phyloP scores from a whole-genome alignment of 2,329 filamentous ascomycete genomes.

The Fusarium dlaminii region DNA sequence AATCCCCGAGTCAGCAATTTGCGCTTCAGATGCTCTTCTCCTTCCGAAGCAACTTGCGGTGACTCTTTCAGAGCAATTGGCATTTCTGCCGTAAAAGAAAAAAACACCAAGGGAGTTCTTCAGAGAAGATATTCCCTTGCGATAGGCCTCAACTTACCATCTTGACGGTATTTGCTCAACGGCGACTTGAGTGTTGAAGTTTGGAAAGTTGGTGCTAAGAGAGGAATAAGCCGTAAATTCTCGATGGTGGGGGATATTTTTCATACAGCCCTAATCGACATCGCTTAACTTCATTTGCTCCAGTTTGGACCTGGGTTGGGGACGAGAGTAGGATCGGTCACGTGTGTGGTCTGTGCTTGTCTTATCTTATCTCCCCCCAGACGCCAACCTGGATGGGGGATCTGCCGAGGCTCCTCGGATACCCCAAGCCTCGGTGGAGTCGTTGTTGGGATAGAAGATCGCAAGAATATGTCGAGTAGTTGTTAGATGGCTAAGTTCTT shows the following conservation, averaged over 20 bases:
- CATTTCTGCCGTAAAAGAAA: constrained; percentile 54
- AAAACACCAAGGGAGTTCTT: constrained; percentile 39
- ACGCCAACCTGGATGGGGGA: constrained; percentile 17
- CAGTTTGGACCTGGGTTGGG: constrained; percentile 49
- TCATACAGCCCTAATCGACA: constrained; percentile 53
- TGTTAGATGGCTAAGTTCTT: neutral
- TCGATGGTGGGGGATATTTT: constrained; percentile 52
- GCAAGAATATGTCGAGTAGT: neutral
- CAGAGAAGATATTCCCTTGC: constrained; percentile 22
- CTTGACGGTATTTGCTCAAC: constrained; percentile 66
- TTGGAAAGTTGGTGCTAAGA: constrained; percentile 47
- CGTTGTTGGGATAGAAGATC: constrained; percentile 1
- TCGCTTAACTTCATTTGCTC: constrained; percentile 30
- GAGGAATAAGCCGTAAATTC: constrained; percentile 43
- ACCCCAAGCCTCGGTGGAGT: constrained; percentile 19
- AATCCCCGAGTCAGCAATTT: constrained; percentile 98
- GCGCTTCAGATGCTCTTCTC: constrained; percentile 85
- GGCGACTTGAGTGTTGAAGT: constrained; percentile 51
- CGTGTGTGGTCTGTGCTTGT: no score
- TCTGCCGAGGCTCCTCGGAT: constrained; percentile 41
- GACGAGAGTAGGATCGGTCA: constrained; percentile 49
- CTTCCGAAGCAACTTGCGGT: constrained; percentile 98
- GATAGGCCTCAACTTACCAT: constrained; percentile 72
- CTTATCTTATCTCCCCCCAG: constrained; percentile 15
- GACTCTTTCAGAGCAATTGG: constrained; percentile 70